Conservation (phyloP, 441 rosid genomes). For the Populus hybrid region DNA sequence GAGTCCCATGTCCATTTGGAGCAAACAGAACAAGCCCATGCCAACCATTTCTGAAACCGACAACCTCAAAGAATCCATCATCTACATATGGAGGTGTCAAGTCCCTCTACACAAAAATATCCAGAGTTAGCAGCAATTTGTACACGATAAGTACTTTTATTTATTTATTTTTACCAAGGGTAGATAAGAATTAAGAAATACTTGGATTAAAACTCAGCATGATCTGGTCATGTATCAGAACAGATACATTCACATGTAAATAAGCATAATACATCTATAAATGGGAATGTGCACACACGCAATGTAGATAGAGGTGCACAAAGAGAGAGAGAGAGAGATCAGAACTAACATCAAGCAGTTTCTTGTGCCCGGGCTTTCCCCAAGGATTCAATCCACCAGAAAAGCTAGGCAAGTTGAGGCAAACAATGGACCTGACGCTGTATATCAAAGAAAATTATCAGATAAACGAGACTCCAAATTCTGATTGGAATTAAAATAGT, state of each 20-base stretch:
- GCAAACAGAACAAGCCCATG: conserved; percentile 83
- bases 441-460: conserved; percentile 2
- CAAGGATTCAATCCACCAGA: conserved; percentile 97
- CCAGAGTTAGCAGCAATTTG: background rate
- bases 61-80: conserved; percentile 86
- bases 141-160: too few species aligned
- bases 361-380: conserved; percentile 71
- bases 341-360: conserved; percentile 42
- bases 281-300: background rate
- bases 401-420: conserved; percentile 96
- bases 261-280: too few species aligned
- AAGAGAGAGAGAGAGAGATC: background rate
- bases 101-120: conserved; percentile 52
- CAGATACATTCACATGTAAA: background rate
- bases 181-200: background rate
- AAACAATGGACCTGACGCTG: conserved; percentile 92
- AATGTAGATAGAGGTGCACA: background rate
- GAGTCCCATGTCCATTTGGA: conserved; percentile 92
- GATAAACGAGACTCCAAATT: background rate
- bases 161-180: background rate
- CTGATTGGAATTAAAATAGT: background rate
- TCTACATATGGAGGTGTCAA: conserved; percentile 85
- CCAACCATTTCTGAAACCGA: conserved; percentile 96
- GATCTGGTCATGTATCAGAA: background rate
- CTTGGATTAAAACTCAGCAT: background rate